phyloP scores from a whole-genome alignment of 768 basidiomycete species.

The Baorangia bicolor region DNA sequence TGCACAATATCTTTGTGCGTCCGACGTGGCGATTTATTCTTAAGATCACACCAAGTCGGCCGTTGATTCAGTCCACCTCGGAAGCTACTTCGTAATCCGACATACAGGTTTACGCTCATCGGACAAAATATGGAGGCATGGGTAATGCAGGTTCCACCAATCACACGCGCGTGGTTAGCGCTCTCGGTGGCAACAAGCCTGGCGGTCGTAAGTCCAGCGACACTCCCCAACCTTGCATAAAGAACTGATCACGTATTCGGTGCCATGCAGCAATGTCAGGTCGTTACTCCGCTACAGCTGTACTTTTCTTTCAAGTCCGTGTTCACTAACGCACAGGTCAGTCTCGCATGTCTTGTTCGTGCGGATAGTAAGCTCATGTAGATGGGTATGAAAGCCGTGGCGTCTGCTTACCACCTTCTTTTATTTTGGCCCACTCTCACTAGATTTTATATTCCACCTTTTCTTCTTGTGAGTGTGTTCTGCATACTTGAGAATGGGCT shows the following conservation, averaged over 20 bases:
- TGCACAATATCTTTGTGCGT: background rate
- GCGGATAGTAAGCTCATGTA: slow-evolving; percentile 8
- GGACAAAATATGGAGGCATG: slow-evolving; percentile 72
- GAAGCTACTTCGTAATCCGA: background rate
- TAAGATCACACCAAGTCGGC: background rate
- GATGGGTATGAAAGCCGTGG: slow-evolving; percentile 62
- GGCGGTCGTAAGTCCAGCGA: slow-evolving; percentile 69
- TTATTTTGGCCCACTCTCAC: slow-evolving; percentile 90
- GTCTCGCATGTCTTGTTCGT: background rate
- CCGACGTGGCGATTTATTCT: slow-evolving; percentile 10
- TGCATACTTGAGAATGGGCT: background rate
- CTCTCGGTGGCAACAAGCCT: slow-evolving; percentile 78
- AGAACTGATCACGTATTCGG: slow-evolving; percentile 4
- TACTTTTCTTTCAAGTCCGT: slow-evolving; percentile 90
- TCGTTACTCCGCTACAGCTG: slow-evolving; percentile 86
- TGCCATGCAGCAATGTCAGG: slow-evolving; percentile 76
- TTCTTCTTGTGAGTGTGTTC: slow-evolving; percentile 87
- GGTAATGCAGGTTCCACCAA: slow-evolving; percentile 88
- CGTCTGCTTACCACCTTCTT: slow-evolving; percentile 88
- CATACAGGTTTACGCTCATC: slow-evolving; percentile 2
- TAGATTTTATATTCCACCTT: slow-evolving; percentile 95
- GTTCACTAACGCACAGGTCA: slow-evolving; percentile 74
- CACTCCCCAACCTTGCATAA: background rate
- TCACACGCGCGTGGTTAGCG: slow-evolving; percentile 84
- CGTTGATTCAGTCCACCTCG: background rate